A percentile compares a stretch with the other conserved stretches of the same genome.
These are phyloP conservation scores for Biancaea sappan DNA, from an alignment of 306 rosid species.

Conservation along the genomic window DNA sequence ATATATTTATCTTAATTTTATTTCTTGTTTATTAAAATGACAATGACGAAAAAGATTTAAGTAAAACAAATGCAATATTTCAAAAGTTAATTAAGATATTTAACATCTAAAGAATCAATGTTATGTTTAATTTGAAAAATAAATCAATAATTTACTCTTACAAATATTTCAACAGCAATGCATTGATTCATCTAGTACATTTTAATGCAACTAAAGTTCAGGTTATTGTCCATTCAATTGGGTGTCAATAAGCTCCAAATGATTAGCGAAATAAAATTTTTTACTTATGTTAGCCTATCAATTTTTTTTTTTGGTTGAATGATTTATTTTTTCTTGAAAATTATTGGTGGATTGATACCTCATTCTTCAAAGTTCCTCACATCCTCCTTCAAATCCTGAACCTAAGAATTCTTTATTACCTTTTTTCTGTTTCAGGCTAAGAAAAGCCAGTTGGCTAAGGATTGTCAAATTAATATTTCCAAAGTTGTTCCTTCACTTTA, in stretches of 20 bases:
- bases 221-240: constrained; percentile 63
- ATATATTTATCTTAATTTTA: too few species aligned
- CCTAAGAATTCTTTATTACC: constrained; percentile 8
- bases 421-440: constrained; percentile 53
- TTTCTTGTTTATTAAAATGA: too few species aligned
- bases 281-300: neutral
- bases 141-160: too few species aligned
- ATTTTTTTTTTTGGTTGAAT: neutral
- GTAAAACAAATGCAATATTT: too few species aligned
- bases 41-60: too few species aligned
- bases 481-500: constrained; percentile 44
- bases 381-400: too few species aligned
- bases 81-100: too few species aligned
- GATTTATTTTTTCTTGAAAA: constrained; percentile 13
- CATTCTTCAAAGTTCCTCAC: too few species aligned
- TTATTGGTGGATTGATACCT: constrained; percentile 26
- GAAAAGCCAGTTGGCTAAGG: constrained; percentile 47
- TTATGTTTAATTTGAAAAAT: too few species aligned
- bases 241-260: neutral
- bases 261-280: neutral
- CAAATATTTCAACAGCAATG: too few species aligned
- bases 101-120: too few species aligned
- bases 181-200: too few species aligned
- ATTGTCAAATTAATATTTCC: constrained; percentile 39
- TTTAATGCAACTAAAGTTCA: constrained; percentile 57